Evolutionary conservation across 2,329 filamentous ascomycete genomes (phyloP).

Genomic region (Aspergillus oerlinghausenensis): DNA sequence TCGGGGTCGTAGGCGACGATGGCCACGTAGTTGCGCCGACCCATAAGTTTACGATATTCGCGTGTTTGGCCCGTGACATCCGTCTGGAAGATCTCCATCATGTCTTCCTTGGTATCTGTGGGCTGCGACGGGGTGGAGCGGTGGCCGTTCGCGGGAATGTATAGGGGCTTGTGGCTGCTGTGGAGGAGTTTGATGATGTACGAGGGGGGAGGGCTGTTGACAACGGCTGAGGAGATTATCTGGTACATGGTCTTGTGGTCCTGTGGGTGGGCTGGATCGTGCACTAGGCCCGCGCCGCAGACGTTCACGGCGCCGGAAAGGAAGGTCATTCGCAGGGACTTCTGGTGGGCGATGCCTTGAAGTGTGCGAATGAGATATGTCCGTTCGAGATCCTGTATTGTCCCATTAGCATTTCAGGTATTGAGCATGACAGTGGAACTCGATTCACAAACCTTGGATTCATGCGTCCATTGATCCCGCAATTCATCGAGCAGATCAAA

Average conservation of each 20-base stretch:
- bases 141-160: conserved; percentile 84
- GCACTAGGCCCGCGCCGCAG: conserved; percentile 86
- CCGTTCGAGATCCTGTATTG: conserved; percentile 71
- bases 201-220: conserved; percentile 76
- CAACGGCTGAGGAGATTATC: conserved; percentile 86
- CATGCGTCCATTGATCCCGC: conserved; percentile 96
- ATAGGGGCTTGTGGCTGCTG: conserved; percentile 79
- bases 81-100: conserved; percentile 99
- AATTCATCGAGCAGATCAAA: conserved; percentile 92
- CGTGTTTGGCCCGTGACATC: conserved; percentile 80
- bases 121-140: conserved; percentile 60
- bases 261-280: conserved; percentile 83
- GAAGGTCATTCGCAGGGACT: conserved; percentile 95
- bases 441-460: conserved; percentile 65
- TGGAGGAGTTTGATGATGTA: conserved; percentile 95
- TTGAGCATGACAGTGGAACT: not conserved
- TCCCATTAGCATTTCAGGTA: not conserved
- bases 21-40: conserved; percentile 83
- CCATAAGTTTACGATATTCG: conserved; percentile 90
- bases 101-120: conserved; percentile 96
- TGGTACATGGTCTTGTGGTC: conserved; percentile 99
- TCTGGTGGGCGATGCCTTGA: conserved; percentile 91
- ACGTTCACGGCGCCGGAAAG: conserved; percentile 85
- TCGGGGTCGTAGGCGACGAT: conserved; percentile 94
- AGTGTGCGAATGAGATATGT: conserved; percentile 95